These are phyloP conservation scores for Fagus sylvatica DNA, from an alignment of 306 rosid genomes.

Conservation along the genomic window DNA sequence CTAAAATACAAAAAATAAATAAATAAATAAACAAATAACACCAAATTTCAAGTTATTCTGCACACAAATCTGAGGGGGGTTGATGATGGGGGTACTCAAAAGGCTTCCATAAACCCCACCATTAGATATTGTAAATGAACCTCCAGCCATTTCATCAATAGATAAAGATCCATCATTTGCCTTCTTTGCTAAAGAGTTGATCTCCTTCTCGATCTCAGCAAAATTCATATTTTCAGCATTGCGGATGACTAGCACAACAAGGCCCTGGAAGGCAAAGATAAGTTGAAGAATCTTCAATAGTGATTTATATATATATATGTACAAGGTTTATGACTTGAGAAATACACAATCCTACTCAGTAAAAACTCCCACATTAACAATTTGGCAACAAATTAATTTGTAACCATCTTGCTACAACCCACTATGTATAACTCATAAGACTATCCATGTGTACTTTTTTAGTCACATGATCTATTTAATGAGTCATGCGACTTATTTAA, in stretches of 20 bases:
- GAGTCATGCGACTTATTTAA: no score
- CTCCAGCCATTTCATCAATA: slow-evolving; percentile 92
- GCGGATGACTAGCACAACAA: slow-evolving; percentile 81
- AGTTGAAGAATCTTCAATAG: slow-evolving; percentile 6
- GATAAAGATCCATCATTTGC: slow-evolving; percentile 73
- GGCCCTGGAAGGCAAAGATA: slow-evolving; percentile 45
- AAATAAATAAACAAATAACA: not conserved
- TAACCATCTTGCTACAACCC: no score
- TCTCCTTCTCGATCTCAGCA: slow-evolving; percentile 82
- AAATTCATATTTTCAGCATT: slow-evolving; percentile 68
- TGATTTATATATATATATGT: not conserved
- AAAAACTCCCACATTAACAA: not conserved
- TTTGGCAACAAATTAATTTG: no score
- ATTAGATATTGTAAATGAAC: slow-evolving; percentile 78
- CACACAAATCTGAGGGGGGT: slow-evolving; percentile 74
- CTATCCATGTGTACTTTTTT: no score
- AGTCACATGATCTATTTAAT: no score
- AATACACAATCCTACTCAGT: not conserved
- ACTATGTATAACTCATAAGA: no score
- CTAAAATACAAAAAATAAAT: not conserved
- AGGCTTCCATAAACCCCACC: slow-evolving; percentile 91
- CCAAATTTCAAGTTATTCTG: not conserved
- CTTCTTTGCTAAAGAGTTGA: slow-evolving; percentile 72
- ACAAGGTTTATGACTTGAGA: not conserved
- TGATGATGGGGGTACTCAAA: slow-evolving; percentile 82